Conservation (phyloP, 2,329 filamentous ascomycete species). For the Lasiodiplodia sp. region DNA sequence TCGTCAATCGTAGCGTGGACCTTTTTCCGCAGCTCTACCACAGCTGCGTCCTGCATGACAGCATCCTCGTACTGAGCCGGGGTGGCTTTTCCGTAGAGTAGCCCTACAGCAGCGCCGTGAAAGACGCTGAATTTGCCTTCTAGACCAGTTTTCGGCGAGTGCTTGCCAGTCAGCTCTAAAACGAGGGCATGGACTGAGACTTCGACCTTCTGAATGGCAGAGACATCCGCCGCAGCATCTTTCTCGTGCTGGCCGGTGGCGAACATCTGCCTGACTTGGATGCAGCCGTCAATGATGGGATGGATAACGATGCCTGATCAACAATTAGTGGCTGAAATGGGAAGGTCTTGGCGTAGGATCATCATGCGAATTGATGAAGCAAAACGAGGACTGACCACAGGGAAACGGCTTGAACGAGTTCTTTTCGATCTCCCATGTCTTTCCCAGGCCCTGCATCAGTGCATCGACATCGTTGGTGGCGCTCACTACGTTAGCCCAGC, state of each 20-base stretch:
- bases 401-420: conserved; percentile 66
- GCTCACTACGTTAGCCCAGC: conserved; percentile 62
- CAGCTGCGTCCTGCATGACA: conserved; percentile 52
- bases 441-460: conserved; percentile 47
- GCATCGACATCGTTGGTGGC: conserved; percentile 50
- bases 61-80: conserved; percentile 60
- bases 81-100: conserved; percentile 60
- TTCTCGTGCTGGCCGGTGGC: conserved; percentile 37
- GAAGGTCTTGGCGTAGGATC: neutral
- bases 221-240: conserved; percentile 4
- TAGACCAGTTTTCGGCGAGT: conserved; percentile 56
- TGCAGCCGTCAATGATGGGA: conserved; percentile 61
- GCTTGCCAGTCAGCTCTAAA: conserved; percentile 61
- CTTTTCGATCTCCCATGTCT: conserved; percentile 59
- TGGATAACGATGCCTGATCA: conserved; percentile 59
- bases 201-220: conserved; percentile 57
- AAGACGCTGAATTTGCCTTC: conserved; percentile 65
- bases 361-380: neutral
- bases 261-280: conserved; percentile 49
- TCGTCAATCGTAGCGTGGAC: conserved; percentile 54
- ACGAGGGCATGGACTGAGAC: conserved; percentile 60
- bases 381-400: conserved; percentile 45
- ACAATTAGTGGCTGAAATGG: neutral
- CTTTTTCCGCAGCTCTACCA: conserved; percentile 54
- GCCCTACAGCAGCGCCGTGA: conserved; percentile 59